phyloP scores from a whole-genome alignment of 331 rosid genomes.

The Phaseolus coccineus region DNA sequence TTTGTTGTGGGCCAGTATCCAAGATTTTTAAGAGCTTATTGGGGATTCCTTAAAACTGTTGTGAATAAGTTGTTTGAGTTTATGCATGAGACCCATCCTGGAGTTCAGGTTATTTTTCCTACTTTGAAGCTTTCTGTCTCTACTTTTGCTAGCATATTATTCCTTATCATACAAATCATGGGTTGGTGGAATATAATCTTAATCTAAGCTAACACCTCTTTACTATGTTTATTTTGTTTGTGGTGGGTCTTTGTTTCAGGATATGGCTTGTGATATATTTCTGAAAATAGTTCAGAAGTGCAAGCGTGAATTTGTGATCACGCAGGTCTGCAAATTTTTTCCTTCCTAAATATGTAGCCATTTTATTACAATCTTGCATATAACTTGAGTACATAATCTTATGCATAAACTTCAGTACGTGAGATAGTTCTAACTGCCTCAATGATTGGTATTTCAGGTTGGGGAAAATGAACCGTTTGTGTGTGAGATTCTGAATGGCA shows the following conservation, averaged over 20 bases:
- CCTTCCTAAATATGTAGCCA: not conserved
- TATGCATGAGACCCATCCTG: slow-evolving; percentile 99
- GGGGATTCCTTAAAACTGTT: slow-evolving; percentile 96
- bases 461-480: slow-evolving; percentile 98
- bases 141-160: too few relatives aligned
- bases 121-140: not conserved
- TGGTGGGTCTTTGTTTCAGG: slow-evolving; percentile 56
- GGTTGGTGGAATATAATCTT: not conserved
- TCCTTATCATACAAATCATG: not conserved
- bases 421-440: slow-evolving; percentile 30
- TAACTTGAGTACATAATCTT: not conserved
- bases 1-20: slow-evolving; percentile 99
- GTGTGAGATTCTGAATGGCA: slow-evolving; percentile 90
- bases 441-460: slow-evolving; percentile 63
- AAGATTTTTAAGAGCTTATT: slow-evolving; percentile 92
- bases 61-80: slow-evolving; percentile 97
- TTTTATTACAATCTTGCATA: not conserved
- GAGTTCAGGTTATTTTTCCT: slow-evolving; percentile 82
- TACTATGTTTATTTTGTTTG: not conserved
- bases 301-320: slow-evolving; percentile 91
- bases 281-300: slow-evolving; percentile 95
- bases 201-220: not conserved
- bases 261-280: slow-evolving; percentile 99
- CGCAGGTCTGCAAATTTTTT: slow-evolving; percentile 62
- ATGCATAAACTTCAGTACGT: not conserved